Base-by-base conservation (phyloP, 495 filamentous ascomycete genomes). In the Neurospora terricola region DNA sequence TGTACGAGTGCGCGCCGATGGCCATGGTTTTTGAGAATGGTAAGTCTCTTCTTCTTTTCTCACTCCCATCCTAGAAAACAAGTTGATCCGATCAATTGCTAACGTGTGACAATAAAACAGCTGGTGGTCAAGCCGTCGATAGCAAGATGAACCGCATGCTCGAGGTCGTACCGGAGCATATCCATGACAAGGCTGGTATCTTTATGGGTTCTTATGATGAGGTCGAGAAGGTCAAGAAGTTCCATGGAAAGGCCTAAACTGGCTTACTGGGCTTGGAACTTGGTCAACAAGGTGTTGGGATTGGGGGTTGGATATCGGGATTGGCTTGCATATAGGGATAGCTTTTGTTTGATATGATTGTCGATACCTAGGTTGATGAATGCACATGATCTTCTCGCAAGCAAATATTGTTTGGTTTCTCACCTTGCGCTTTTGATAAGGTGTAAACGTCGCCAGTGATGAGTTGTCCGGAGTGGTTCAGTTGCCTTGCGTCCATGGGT, bases 1-100 rank as follows among this genome's bases (percentile, higher is more conserved):
- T 99, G 78, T 99, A 99, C 84, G 96, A 99, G 86, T 99, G 96
- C 82, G 96, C 96, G 59, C 96, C 96, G 21, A 99, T 99, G 96
- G 96, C 96, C 7, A 93, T 98, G 94, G 87, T 99, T 27, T 97
- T 99, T 84, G 96, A 99, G 86, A 97, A 99, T 83, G 92, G 92
- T 95, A 79, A 85, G 89, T 86, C 42, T 34, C 30, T 34, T 34
- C 30, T 34, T 34, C 30, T 34, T 34, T 34, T 34, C 30, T 34
- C 30, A 34, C 30, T 34, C 30, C 30, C 2, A 34, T 34, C 30
- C 30, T 34, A 34, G 30, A 34, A 34, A 34, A n/a, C n/a, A 3
- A 34, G 30, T 34, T 34, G 30, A 34, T 34, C 30, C 4, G 30
- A 34, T 34, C 30, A 34, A 34, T 34, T 34, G 30, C 30, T 81